These are phyloP conservation scores for Eimeria maxima DNA, from an alignment of 169 alveolate species.

Conservation along the genomic window DNA sequence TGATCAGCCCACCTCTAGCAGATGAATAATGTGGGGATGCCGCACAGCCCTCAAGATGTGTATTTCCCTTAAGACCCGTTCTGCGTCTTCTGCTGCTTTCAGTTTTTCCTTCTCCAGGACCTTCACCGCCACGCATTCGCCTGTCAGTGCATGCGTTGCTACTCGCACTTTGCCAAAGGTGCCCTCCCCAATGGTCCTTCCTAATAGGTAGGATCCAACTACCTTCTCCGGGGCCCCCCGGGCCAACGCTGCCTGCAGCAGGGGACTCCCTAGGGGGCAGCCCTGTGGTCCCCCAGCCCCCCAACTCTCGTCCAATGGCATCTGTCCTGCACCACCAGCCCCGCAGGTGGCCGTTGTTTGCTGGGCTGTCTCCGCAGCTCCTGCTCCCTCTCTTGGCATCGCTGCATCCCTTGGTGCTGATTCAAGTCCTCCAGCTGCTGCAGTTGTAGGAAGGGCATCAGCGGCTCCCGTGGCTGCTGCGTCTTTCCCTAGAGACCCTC, in stretches of 20 bases:
- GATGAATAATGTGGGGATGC: slow-evolving; percentile 90
- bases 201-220: slow-evolving; percentile 89
- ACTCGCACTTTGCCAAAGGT: slow-evolving; percentile 96
- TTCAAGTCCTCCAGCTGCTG: neutral
- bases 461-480: neutral
- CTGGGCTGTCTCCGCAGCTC: neutral
- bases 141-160: slow-evolving; percentile 94
- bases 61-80: slow-evolving; percentile 95
- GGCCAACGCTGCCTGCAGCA: slow-evolving; percentile 37
- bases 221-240: slow-evolving; percentile 73
- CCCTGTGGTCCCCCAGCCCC: neutral
- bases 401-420: neutral
- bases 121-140: slow-evolving; percentile 88
- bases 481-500: neutral
- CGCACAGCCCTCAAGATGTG: slow-evolving; percentile 89
- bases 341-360: neutral
- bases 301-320: neutral
- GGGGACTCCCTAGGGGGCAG: neutral
- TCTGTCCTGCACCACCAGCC: neutral
- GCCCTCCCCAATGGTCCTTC: slow-evolving; percentile 95
- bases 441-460: neutral
- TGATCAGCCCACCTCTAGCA: slow-evolving; percentile 85
- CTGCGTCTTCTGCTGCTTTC: slow-evolving; percentile 93
- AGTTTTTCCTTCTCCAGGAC: slow-evolving; percentile 89
- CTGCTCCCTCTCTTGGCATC: neutral